Conservation (phyloP, 2,329 filamentous ascomycete species). For the Exophiala sp. region DNA sequence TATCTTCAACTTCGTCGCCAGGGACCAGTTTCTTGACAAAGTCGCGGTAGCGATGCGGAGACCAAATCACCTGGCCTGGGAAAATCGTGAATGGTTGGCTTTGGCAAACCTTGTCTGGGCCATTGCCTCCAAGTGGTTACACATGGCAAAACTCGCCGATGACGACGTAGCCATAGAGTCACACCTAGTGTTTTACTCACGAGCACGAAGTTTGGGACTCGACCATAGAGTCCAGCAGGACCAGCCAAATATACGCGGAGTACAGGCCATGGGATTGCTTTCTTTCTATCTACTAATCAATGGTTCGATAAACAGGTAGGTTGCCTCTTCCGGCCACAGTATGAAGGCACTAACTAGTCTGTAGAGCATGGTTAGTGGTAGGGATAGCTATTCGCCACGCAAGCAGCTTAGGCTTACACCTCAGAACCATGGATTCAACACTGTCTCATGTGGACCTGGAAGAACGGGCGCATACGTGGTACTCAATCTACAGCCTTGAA, state of each 20-base stretch:
- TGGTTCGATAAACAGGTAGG: not conserved
- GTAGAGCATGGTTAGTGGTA: not conserved
- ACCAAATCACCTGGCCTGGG: not conserved
- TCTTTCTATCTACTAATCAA: not conserved
- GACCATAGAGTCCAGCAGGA: not conserved
- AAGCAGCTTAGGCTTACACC: not conserved
- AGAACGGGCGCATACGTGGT: not conserved
- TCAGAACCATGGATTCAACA: not conserved
- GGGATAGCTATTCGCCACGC: not conserved
- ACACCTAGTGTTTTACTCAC: not conserved
- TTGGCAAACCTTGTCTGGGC: not conserved
- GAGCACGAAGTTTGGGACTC: not conserved
- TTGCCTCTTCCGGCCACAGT: not conserved
- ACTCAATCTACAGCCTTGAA: conserved; percentile 2
- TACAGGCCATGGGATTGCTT: not conserved
- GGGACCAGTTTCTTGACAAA: not conserved
- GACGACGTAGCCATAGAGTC: not conserved
- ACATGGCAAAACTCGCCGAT: not conserved
- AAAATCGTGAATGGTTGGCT: not conserved
- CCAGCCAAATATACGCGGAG: not conserved
- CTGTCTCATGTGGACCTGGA: not conserved
- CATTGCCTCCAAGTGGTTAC: not conserved
- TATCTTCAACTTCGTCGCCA: not conserved
- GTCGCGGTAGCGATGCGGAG: not conserved
- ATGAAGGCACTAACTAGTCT: not conserved